Evolutionary conservation across 768 basidiomycete species (phyloP).

Genomic region (Austroboletus eburneus): DNA sequence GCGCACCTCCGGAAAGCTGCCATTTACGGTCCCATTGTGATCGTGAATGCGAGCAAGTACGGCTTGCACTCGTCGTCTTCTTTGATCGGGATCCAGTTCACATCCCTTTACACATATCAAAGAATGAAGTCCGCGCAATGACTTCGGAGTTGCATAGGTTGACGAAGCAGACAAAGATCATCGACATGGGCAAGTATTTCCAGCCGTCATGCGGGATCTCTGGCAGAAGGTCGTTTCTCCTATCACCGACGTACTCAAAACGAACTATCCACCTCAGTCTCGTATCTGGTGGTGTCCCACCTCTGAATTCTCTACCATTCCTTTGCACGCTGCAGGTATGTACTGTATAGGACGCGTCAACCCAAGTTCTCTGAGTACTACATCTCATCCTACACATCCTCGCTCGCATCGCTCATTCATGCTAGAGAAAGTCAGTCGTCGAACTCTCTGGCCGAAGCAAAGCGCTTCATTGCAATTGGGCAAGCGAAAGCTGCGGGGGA

Average conservation of each 20-base stretch:
- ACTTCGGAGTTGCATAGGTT: background rate
- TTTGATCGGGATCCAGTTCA: background rate
- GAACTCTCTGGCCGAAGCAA: too few relatives aligned
- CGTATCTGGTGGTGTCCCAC: background rate
- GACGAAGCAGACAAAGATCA: background rate
- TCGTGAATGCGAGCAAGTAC: background rate
- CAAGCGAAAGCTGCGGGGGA: too few relatives aligned
- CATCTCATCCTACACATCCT: too few relatives aligned
- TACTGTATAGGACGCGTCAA: too few relatives aligned
- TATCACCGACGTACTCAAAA: background rate
- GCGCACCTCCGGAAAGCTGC: background rate
- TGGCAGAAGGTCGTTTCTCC: background rate
- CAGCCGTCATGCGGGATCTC: background rate
- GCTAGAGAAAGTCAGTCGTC: too few relatives aligned
- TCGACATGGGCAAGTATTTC: background rate
- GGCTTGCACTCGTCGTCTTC: background rate
- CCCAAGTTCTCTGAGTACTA: too few relatives aligned
- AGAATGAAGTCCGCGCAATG: background rate
- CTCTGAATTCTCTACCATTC: background rate
- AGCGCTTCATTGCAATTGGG: too few relatives aligned
- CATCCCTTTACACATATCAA: background rate
- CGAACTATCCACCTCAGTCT: background rate
- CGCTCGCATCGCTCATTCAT: too few relatives aligned
- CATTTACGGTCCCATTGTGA: background rate
- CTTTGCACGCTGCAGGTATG: background rate